These are phyloP conservation scores for Trametes maxima DNA, from an alignment of 768 basidiomycete species.

Conservation along the genomic window DNA sequence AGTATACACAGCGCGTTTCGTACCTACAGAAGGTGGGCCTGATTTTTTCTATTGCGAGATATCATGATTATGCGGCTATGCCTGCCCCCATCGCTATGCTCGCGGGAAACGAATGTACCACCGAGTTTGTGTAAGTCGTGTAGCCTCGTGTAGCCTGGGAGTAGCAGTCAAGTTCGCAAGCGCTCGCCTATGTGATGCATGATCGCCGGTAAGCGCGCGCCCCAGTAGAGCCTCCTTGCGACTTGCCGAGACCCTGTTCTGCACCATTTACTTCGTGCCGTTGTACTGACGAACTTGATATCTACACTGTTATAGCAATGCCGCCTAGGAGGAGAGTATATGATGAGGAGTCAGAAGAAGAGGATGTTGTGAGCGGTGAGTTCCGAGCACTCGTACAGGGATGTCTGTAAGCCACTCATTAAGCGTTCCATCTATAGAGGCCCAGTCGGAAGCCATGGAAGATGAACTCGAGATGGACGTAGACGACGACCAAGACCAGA, in stretches of 20 bases:
- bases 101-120: neutral
- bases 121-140: no score
- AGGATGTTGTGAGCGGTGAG: slow-evolving; percentile 26
- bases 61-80: neutral
- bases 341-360: slow-evolving; percentile 21
- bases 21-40: no score
- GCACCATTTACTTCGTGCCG: no score
- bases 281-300: no score
- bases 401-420: neutral
- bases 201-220: no score
- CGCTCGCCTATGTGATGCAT: no score
- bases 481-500: slow-evolving; percentile 37
- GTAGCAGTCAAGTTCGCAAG: no score
- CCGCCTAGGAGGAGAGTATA: slow-evolving; percentile 19
- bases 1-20: no score
- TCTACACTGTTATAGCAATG: neutral
- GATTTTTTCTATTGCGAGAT: no score
- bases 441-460: slow-evolving; percentile 39
- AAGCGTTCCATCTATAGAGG: slow-evolving; percentile 10
- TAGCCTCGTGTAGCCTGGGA: no score
- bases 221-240: no score
- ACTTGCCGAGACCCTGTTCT: no score
- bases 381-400: neutral
- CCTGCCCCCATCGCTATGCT: neutral
- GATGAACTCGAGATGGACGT: slow-evolving; percentile 45